Evolutionary conservation across 768 basidiomycete genomes (phyloP), one percentile per base, ranked within the genome.

Genomic region (Lyophyllum atratum): DNA sequence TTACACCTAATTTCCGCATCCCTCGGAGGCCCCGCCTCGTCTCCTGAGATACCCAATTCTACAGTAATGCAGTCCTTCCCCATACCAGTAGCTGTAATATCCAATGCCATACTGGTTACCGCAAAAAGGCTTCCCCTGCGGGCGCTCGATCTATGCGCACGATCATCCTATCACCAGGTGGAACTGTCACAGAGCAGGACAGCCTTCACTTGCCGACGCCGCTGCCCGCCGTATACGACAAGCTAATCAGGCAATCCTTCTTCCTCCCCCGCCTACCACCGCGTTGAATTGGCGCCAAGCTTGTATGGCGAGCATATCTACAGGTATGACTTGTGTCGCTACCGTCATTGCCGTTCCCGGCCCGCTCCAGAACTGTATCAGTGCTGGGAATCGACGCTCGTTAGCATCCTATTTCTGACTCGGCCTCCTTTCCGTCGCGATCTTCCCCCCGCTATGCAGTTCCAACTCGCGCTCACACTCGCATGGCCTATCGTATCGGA

Each of bases 401-500:
- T 5, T 11, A 11, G 29, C 29, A 31, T 11, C 29, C 5, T 5
- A 6, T 11, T 11, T 37, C n/a, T 40, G 17, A 40, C 39, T 19
- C 39, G 39, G 39, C 6, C 29, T 31, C n/a, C 33, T n/a, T 31
- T 33, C 49, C 31, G 49, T 22, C 37, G 29, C 49, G 49, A 49
- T 49, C 31, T 49, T 15, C 3, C n/a, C 33, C 46, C 46, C n/a
- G 6, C 46, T 29, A 8, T n/a, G 39, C 39, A n/a, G n/a, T 40
- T 10, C 11, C 39, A 37, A 14, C 17, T 15, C 34, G 17, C 31
- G 31, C 12, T 33, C 31, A 37, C 8, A 15, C 34, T 9, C 34
- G 34, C 34, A 37, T n/a, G 49, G 54, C 55, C 55, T 56, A 51
- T 56, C 49, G 40, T 21, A 44, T 56, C 55, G 55, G 55, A 6